Evolutionary conservation across 2,329 filamentous ascomycete genomes (phyloP), one percentile per base, ranked within the genome.

Genomic region (Sclerotinia spermophila): DNA sequence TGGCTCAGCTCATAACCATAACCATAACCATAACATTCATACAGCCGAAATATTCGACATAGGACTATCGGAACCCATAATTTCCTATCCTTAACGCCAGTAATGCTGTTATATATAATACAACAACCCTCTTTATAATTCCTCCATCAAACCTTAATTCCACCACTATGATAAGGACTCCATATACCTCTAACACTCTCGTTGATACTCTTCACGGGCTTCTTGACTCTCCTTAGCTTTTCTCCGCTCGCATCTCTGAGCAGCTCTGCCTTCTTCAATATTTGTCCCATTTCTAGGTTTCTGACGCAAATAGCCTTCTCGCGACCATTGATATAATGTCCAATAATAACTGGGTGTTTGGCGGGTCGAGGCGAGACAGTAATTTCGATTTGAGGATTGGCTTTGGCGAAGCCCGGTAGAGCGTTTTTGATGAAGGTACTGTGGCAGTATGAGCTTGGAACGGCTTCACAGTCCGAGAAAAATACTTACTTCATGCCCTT

Each of bases 321-420:
- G 40, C 89, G 86, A 73, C 95, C 94, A 81, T 97, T 98, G 84
- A 98, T 93, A 83, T 97, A 99, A 81, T 93, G 87, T 71, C 93
- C 96, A 77, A 91, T 89, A 77, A 99, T 89, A 73, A 97, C 88
- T 51, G 96, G 96, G 82, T 98, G 95, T 79, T 92, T 92, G 76
- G 89, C 85, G n/a, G 94, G 95, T 75, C 94, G 90, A 27, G 95
- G 96, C 53, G 94, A 96, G 72, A 99, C 89, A 78, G 89, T 89
- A 82, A 99, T 93, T 83, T 98, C 94, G 84, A 98, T 90, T 81
- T 93, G 88, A 42, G 95, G 94, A 82, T 97, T 92, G 77, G 86
- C 83, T 76, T 87, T 84, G 69, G 94, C 94, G 83, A 99, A 97
- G 75, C 86, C 83, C 64, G 90, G 85, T 71, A 97, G 90, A 56